Conservation (phyloP, 768 basidiomycete genomes). For the Pisolithus orientalis region DNA sequence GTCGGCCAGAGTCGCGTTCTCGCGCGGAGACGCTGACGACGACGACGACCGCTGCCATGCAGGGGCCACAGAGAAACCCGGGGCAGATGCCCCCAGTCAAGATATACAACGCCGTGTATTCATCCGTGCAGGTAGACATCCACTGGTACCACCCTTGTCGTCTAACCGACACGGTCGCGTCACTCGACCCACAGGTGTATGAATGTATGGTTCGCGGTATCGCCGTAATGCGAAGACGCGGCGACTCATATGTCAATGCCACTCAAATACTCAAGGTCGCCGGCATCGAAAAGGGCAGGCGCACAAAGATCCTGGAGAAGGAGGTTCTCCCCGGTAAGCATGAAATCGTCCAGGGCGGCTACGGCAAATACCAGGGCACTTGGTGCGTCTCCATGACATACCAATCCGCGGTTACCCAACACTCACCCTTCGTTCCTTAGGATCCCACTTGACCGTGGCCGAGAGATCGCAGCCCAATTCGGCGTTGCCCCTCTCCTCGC, state of each 20-base stretch:
- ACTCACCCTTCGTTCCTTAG: slow-evolving; percentile 34
- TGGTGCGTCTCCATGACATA: slow-evolving; percentile 53
- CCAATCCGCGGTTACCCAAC: not conserved
- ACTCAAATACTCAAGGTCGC: slow-evolving; percentile 99
- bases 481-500: slow-evolving; percentile 84
- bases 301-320: slow-evolving; percentile 96
- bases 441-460: slow-evolving; percentile 94
- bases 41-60: slow-evolving; percentile 14
- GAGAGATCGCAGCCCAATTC: slow-evolving; percentile 88
- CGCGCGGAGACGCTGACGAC: slow-evolving; percentile 11
- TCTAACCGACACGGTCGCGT: slow-evolving; percentile 12
- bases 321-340: slow-evolving; percentile 93
- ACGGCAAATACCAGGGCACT: slow-evolving; percentile 98
- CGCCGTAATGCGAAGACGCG: slow-evolving; percentile 94
- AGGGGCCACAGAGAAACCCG: slow-evolving; percentile 21
- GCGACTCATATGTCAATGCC: slow-evolving; percentile 95
- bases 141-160: not conserved
- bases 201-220: slow-evolving; percentile 98
- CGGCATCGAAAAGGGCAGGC: slow-evolving; percentile 92
- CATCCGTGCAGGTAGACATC: slow-evolving; percentile 65
- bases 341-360: slow-evolving; percentile 98
- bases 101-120: slow-evolving; percentile 92
- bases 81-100: slow-evolving; percentile 54
- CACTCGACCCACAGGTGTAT: slow-evolving; percentile 58
- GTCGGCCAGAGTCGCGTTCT: slow-evolving; percentile 26